Evolutionary conservation across 805 yeast species (phyloP).

Genomic region (Saccharomycopsis capsularis): DNA sequence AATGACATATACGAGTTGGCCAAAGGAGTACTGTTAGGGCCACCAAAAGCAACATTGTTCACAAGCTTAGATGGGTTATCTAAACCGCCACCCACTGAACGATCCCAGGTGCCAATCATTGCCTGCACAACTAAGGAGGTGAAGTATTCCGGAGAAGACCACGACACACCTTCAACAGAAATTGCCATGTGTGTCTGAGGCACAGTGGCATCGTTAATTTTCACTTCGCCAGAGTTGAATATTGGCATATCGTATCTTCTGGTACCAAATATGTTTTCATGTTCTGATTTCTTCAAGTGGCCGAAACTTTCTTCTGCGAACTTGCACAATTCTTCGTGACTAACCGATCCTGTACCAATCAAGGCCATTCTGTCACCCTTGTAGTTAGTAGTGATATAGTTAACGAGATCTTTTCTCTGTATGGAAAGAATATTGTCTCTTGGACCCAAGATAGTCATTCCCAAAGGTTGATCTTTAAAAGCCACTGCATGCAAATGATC

Average conservation of each 20-base stretch:
- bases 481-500: constrained; percentile 94
- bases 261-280: constrained; percentile 65
- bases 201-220: constrained; percentile 72
- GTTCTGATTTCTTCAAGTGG: constrained; percentile 46
- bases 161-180: constrained; percentile 96
- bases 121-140: constrained; percentile 95
- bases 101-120: constrained; percentile 95
- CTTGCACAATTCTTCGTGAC: constrained; percentile 75
- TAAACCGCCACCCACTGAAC: constrained; percentile 78
- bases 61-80: constrained; percentile 84
- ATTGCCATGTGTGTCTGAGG: constrained; percentile 89
- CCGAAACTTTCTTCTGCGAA: constrained; percentile 75
- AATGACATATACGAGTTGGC: constrained; percentile 96
- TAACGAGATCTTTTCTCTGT: constrained; percentile 63
- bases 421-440: constrained; percentile 79
- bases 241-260: constrained; percentile 61
- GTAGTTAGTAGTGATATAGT: constrained; percentile 79
- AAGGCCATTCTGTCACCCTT: constrained; percentile 96
- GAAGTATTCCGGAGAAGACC: constrained; percentile 95
- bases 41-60: constrained; percentile 49
- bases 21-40: constrained; percentile 52
- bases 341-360: constrained; percentile 93
- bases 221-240: constrained; percentile 80
- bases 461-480: constrained; percentile 84
- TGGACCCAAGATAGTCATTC: constrained; percentile 95